Base-by-base conservation (phyloP, 2,329 filamentous ascomycete species). In the Arthrocladium fulminans region DNA sequence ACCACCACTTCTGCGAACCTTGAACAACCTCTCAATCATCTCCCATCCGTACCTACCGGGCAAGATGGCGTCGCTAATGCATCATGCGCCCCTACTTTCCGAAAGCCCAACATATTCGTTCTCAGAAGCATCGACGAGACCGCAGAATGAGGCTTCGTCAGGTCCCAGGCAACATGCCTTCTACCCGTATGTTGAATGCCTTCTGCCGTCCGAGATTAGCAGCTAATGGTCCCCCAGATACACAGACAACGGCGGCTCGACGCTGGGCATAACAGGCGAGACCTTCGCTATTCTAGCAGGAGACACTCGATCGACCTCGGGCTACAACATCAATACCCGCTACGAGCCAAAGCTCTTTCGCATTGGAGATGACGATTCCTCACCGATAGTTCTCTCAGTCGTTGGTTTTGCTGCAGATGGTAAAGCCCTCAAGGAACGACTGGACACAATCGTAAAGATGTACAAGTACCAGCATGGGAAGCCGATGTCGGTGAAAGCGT, bases 271-370 rank as follows among this genome's bases (percentile, higher is more conserved):
- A 68, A 84, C 88, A 32, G 92, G 94, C 59, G 81, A 82, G 64
- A 86, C 94, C 74, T 98, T 97, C 75, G 81, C 88, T 64, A 94
- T 98, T 72, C 81, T 98, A 67, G 92, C 92, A 38, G 92, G 94
- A 70, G 92, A 98, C 74, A 98, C 92, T 60, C 86, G 92, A 66
- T 87, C 88, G 63, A 95, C 89, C 48, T 85, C 86, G 56, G 92
- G 94, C 65, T 98, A 95, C 81, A 96, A 85, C 76, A 98, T 98
- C 83, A 96, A 98, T 80, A 89, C 89, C 51, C 86, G 92, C 62
- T 90, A 86, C 74, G 80, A 84, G 51, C 92, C 92, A 49, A 98
- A 98, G 72, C 85, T 98, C 54, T 98, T 95, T 80, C 88, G 86
- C 71, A 94, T 98, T 59, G 92, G 94, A 52, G 92, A 90, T 47